Evolutionary conservation across 345 rosid species (phyloP), one percentile per base, ranked within the genome.

Genomic region (Lepidium didymum): DNA sequence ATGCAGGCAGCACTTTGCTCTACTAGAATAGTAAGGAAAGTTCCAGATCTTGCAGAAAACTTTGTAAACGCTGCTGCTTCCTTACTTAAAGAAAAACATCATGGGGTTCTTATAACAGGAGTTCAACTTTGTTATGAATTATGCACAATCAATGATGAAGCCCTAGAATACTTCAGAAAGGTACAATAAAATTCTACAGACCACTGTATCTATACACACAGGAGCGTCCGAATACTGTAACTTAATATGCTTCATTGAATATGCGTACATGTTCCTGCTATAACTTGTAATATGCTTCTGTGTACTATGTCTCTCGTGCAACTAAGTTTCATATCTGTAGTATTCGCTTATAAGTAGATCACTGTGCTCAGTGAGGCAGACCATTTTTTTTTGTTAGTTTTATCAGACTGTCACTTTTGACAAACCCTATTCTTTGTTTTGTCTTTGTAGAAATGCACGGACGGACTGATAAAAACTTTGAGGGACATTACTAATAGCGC

Each of bases 11-110:
- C 99, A 57, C 81, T 95, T 59, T 95, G 99, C 81, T 85, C 97
- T 70, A 85, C 89, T 73, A 79, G 99, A 80, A 91, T 95, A 56
- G 83, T 95, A 75, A 91, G 79, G 88, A 95, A 95, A 79, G 99
- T 95, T 55, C 96, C 99, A 29, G 99, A 91, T 69, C 85, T 95
- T 68, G 96, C 99, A 42, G 99, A 95, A 79, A 95, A 91, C 85
- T 95, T 95, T 82, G 77, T 91, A 70, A 95, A 89, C 54, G 85
- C 96, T 76, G 86, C 93, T 64, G 82, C 96, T 67, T 69, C 93
- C 11, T 84, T 95, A 50, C 96, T 95, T 67, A 89, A 82, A 83
- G 99, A 91, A 85, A 95, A 95, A 70, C 99, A 95, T 80, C 99
- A 95, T 79, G 99, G 99, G 70, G 97, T 89, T 75, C 75, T 91